Evolutionary conservation across 106 monocot genomes (phyloP), one percentile per base, ranked within the genome.

Genomic region (Allium fistulosum): DNA sequence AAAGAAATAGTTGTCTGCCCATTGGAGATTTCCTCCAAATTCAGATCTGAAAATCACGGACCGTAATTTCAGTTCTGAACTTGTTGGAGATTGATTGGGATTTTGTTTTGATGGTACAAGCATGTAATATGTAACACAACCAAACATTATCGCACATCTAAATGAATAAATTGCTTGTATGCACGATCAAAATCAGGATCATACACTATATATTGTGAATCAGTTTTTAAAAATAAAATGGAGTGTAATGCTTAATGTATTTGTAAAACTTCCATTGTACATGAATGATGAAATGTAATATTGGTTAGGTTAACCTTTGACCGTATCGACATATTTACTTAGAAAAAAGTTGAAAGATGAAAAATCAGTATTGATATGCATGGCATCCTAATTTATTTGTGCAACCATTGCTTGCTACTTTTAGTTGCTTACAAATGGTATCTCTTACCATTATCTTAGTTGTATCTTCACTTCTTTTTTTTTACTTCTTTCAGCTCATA

Each of bases 401-500:
- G 28, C 28, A n/a, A 53, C 10, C 15, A 28, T 28, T 28, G 28
- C 28, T 28, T 53, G 10, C 12, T 53, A 11, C 10, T 53, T 53
- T 4, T 48, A 65, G 49, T 17, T 1, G n/a, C 63, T n/a, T 37
- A 47, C n/a, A 15, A 63, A 15, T 46, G 63, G 8, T 62, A 14
- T 7, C 13, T 63, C 4, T 13, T 12, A 47, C 48, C 46, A 46
- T 47, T 47, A 63, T 46, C 10, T 47, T 27, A n/a, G 8, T 15
- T 15, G 46, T 46, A 8, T 48, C n/a, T 48, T 65, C 47, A 48
- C 7, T 46, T 53, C 4, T 11, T 50, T 10, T 2, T 15, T 10
- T n/a, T 1, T 46, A n/a, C 4, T 45, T 68, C 1, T 61, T 69
- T 75, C 75, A 75, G 75, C 75, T 75, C 53, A 68, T 75, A 68